These are phyloP conservation scores for Mycena pura DNA, from an alignment of 768 basidiomycete species.

Conservation along the genomic window DNA sequence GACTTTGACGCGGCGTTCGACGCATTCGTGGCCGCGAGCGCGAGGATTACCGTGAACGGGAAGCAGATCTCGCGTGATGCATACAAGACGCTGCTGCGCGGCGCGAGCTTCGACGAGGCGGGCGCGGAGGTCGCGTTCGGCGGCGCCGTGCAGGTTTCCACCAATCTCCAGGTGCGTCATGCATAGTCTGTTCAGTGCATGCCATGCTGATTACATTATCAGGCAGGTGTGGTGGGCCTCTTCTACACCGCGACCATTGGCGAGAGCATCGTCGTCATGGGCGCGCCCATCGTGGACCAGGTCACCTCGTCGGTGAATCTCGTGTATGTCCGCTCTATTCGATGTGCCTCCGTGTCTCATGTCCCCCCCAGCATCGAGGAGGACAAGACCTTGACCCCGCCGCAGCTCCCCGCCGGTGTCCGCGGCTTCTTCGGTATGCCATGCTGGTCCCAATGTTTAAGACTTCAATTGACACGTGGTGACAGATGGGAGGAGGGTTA, in stretches of 20 bases:
- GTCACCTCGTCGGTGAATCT: constrained; percentile 47
- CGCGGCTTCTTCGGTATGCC: constrained; percentile 38
- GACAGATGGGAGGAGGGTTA: constrained; percentile 38
- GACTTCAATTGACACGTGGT: background rate
- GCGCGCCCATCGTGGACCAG: constrained; percentile 38
- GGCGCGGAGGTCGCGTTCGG: constrained; percentile 38
- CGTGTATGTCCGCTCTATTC: constrained; percentile 35
- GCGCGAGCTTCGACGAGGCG: constrained; percentile 35
- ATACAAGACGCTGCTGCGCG: constrained; percentile 46
- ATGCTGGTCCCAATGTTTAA: background rate
- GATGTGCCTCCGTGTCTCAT: background rate
- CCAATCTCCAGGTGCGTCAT: constrained; percentile 25
- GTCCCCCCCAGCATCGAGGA: constrained; percentile 13
- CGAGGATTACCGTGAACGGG: constrained; percentile 50
- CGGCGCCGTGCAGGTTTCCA: constrained; percentile 37
- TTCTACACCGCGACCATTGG: constrained; percentile 46
- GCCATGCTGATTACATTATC: background rate
- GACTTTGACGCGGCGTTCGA: constrained; percentile 49
- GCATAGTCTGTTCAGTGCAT: background rate
- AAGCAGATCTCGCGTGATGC: constrained; percentile 42
- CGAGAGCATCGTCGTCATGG: constrained; percentile 40
- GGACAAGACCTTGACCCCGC: constrained; percentile 14
- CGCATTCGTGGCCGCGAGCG: constrained; percentile 44
- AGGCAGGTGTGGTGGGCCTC: constrained; percentile 38
- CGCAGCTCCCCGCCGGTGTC: constrained; percentile 20